Base-by-base conservation (phyloP, 305 asterid species). In the Euphrasia arctica region DNA sequence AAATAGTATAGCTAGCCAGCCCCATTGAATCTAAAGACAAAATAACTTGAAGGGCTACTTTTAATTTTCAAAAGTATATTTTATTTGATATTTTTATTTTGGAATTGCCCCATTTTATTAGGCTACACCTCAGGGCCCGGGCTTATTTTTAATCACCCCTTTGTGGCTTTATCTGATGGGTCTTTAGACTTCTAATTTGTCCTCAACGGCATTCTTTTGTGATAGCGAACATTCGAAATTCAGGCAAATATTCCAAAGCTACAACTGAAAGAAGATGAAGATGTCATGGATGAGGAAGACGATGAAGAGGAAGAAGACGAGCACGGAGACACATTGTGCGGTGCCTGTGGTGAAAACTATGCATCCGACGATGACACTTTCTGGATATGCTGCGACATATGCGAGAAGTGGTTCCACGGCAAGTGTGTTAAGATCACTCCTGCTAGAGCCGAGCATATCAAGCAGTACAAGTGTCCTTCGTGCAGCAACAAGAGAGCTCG, bases 331-430 rank as follows among this genome's bases (percentile, higher is more conserved):
- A 75, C 91, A 0, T 15, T 82, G 60, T 85, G 91, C 94, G 43
- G 43, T 0, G 78, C 83, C 4, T 88, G 96, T 63, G 88, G 83
- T 0, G 86, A 78, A n/a, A 79, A 82, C 68, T 82, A 85, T 52
- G 82, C 82, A 52, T 73, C 87, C 0, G 84, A 83, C 0, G 84
- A 83, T 12, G 14, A 45, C 51, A 45, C 14, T 28, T 88, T 85
- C 77, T 88, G 96, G 95, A 89, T 84, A 56, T 84, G 90, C 71
- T 89, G 95, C 14, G 95, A 89, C 70, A 70, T 77, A 11, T 86
- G 95, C 14, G 92, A 86, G 79, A 86, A 79, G 70, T 89, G 96
- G 96, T 86, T 82, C 74, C 96, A 86, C 55, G 96, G 96, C 7
- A 78, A 86, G 73, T 89, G 96, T n/a, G 95, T 86, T 67, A 86